phyloP scores from a whole-genome alignment of 129 eudicot species.

The Smallanthus sonchifolius region DNA sequence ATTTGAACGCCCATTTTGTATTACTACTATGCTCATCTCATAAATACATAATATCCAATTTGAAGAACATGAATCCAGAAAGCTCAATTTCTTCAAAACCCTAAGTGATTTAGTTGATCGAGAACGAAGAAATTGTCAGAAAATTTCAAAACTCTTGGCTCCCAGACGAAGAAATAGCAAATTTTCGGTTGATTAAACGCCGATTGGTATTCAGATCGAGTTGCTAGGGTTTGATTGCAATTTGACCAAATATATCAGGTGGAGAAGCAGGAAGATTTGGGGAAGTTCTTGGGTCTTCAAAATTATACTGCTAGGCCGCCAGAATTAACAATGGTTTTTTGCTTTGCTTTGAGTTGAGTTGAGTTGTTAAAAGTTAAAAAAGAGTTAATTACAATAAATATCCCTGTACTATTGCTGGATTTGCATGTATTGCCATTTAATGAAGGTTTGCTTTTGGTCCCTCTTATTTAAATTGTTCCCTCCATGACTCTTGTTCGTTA shows the following conservation, averaged over 20 bases:
- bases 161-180: not conserved
- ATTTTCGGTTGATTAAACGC: not conserved
- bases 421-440: constrained; percentile 10
- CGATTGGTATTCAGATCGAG: constrained; percentile 14
- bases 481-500: not conserved
- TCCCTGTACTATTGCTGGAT: constrained; percentile 19
- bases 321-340: constrained; percentile 28
- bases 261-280: constrained; percentile 4
- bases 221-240: constrained; percentile 20
- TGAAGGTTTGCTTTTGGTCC: constrained; percentile 13
- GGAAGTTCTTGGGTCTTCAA: constrained; percentile 21
- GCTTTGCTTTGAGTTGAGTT: no score
- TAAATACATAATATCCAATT: constrained; percentile 15
- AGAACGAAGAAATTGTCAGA: constrained; percentile 6
- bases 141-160: not conserved
- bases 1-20: constrained; percentile 23
- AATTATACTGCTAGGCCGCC: constrained; percentile 21
- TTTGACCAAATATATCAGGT: constrained; percentile 14
- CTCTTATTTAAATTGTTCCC: not conserved
- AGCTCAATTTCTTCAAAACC: not conserved
- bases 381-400: not conserved
- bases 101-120: constrained; percentile 8
- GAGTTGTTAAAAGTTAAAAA: constrained; percentile 22
- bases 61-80: not conserved
- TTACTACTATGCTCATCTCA: constrained; percentile 31